Conservation (phyloP, 805 yeast genomes). For the Saturnispora hagleri region DNA sequence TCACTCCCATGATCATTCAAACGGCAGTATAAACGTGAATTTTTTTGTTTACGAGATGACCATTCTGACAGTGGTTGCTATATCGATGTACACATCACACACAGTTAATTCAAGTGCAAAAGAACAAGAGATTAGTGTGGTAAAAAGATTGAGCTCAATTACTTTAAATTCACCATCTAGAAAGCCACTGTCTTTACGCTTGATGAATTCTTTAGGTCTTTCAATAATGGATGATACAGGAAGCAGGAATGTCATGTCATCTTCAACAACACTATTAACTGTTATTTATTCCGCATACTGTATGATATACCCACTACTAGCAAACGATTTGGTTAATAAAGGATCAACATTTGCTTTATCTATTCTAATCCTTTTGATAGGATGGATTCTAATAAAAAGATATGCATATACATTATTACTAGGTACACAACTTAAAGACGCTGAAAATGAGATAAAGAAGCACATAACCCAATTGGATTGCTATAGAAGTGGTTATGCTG, state of each 20-base stretch:
- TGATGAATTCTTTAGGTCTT: conserved; percentile 4
- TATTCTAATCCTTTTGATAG: conserved; percentile 17
- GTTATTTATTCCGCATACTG: conserved; percentile 24
- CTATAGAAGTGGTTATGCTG: conserved; percentile 40
- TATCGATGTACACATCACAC: conserved; percentile 30
- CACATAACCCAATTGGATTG: conserved; percentile 39
- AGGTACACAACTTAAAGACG: conserved; percentile 40
- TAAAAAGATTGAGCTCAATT: conserved; percentile 21
- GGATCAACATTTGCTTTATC: conserved; percentile 22
- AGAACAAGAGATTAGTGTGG: conserved; percentile 2
- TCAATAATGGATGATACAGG: conserved; percentile 2
- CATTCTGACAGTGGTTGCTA: conserved; percentile 17
- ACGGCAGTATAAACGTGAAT: conserved; percentile 14
- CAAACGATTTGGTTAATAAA: conserved; percentile 17
- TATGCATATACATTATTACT: conserved; percentile 46
- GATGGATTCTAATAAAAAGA: conserved; percentile 34
- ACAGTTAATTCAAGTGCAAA: conserved; percentile 9
- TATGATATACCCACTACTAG: conserved; percentile 24
- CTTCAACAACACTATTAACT: conserved; percentile 40
- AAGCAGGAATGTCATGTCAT: conserved; percentile 14
- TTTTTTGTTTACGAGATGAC: conserved; percentile 24
- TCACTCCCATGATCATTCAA: conserved; percentile 22
- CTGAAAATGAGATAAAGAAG: conserved; percentile 32
- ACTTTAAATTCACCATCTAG: conserved; percentile 20
- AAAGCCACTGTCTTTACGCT: conserved; percentile 5